Evolutionary conservation across 257 asterid species (phyloP), one percentile per base, ranked within the genome.

Genomic region (Ocimum tenuiflorum): DNA sequence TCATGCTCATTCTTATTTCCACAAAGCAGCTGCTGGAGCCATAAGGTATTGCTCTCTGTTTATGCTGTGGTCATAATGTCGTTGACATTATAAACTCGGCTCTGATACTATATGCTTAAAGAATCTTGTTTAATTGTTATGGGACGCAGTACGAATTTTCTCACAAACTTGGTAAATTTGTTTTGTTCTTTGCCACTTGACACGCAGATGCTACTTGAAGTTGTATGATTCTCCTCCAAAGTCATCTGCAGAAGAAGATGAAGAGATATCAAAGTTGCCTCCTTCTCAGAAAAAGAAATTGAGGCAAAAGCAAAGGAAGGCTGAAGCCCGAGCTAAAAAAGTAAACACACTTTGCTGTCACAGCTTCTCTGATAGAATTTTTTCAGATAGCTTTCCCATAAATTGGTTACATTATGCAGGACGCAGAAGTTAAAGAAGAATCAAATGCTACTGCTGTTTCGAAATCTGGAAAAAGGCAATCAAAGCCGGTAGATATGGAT

Each of bases 241-340:
- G 82, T 83, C 95, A 45, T 77, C 86, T 35, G 76, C 84, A 14
- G 97, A 94, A 74, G 99, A 94, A 73, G 95, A 94, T 43, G 91
- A 90, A 38, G 96, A 86, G 73, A 81, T 81, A 78, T 85, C 94
- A 17, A 94, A 85, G 83, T 70, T 94, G 80, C 83, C 88, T 33
- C 79, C 97, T 63, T 79, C 97, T 63, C 99, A 94, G 83, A 91
- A 88, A 73, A 94, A 88, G 89, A 94, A 94, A 77, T 74, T 94
- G 80, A 88, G 85, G 78, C 97, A 94, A 78, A 94, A 85, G 72
- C 94, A 86, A 78, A 86, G 91, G 82, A 94, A 90, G 77, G 97
- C 99, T 35, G 97, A 90, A 81, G 97, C 96, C 49, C 88, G 94
- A 65, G 97, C 99, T 69, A 94, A 94, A 81, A 90, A 90, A 76